phyloP scores from a whole-genome alignment of 2,329 filamentous ascomycete species.

The Cladosporium sphaerospermum region DNA sequence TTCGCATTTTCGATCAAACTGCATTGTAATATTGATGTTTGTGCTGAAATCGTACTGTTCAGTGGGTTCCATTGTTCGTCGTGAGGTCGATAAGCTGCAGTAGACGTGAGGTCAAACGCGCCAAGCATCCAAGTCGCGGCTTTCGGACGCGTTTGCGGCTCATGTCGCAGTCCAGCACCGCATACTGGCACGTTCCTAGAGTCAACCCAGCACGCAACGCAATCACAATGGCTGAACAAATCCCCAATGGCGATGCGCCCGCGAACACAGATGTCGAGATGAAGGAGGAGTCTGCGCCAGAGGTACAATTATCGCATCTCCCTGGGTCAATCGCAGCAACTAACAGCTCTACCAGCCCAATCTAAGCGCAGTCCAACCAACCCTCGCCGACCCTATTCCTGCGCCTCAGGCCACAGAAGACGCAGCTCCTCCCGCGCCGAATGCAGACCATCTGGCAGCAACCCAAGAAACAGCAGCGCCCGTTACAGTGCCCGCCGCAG shows the following conservation, averaged over 20 bases:
- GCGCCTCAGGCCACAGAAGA: conserved; percentile 18
- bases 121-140: conserved; percentile 3
- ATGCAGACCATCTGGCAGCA: background rate
- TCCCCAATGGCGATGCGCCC: conserved; percentile 21
- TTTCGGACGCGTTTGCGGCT: background rate
- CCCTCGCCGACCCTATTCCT: conserved; percentile 22
- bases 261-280: conserved; percentile 27
- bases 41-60: no score
- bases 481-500: conserved; percentile 16
- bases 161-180: background rate
- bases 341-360: conserved; percentile 9
- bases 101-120: conserved; percentile 4
- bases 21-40: no score
- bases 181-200: background rate
- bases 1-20: no score
- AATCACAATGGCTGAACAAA: conserved; percentile 23
- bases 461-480: background rate
- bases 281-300: conserved; percentile 29
- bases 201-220: background rate
- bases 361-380: conserved; percentile 15
- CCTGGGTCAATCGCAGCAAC: conserved; percentile 3
- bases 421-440: background rate
- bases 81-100: background rate
- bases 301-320: conserved; percentile 15
- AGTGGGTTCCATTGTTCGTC: no score